Base-by-base conservation (phyloP, 2,329 filamentous ascomycete species). In the Fusarium sp. region DNA sequence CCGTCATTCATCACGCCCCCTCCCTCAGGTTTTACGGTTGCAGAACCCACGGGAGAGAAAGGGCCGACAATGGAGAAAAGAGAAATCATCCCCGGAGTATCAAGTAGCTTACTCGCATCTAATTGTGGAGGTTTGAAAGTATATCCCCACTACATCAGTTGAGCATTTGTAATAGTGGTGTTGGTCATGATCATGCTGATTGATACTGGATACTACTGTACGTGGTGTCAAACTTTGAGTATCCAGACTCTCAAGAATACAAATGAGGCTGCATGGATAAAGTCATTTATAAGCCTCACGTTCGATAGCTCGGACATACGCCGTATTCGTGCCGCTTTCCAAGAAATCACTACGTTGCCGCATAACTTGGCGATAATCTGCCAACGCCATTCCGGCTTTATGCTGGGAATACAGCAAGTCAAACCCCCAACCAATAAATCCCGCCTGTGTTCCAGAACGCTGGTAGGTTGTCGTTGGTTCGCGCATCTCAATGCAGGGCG, bases 401-500 rank as follows among this genome's bases (percentile, higher is more conserved):
- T 58, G 33, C 35, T 59, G 58, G 56, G 58, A 33, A 71, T 71
- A 24, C 27, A 62, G 38, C 33, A 33, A 22, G 3, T 31, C 33
- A 44, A 55, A 31, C 24, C 9, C 35, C 40, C 31, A n/a, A 38
- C 31, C 27, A 40, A 65, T 49, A 59, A 42, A 20, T 64, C 24
- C 38, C 62, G 22, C 24, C 29, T 59, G 14, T 51, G 42, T 49
- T 55, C 49, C 33, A 46, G 55, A 64, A 55, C 29, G 20, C 24
- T 44, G 36, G 44, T n/a, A n/a, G n/a, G n/a, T 12, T 51, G 31
- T 46, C 31, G 42, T 55, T 59, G 51, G 70, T 68, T 71, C 60
- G 70, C 65, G 67, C 56, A 73, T n/a, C 17, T 20, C 27, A 20
- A 36, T 66, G 60, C 67, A 33, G 67, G 58, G 38, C 59, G 64